A percentile compares a stretch with the other conserved stretches of the same genome.
Evolutionary conservation across 805 yeast species (phyloP).

Genomic region (Lachancea sp.): DNA sequence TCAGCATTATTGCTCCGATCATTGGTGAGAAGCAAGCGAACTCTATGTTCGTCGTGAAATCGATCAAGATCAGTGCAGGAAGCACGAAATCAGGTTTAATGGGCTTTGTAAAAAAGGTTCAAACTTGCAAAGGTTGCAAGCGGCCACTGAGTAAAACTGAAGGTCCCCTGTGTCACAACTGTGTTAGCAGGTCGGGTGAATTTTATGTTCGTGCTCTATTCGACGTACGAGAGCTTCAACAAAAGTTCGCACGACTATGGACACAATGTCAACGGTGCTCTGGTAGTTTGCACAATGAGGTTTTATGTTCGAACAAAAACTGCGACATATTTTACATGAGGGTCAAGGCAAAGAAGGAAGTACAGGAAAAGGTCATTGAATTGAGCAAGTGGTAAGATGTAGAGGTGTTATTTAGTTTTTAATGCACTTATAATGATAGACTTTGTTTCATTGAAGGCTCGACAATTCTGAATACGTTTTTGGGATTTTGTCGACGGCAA

Average conservation of each 20-base stretch:
- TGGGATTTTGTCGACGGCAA: slow-evolving; percentile 28
- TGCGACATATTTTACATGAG: slow-evolving; percentile 98
- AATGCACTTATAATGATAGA: background rate
- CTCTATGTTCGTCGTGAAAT: slow-evolving; percentile 59
- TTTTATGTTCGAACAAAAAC: slow-evolving; percentile 88
- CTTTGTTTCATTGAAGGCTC: slow-evolving; percentile 2
- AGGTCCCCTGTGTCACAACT: slow-evolving; percentile 77
- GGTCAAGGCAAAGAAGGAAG: slow-evolving; percentile 42
- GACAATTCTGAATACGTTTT: slow-evolving; percentile 35
- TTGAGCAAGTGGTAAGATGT: slow-evolving; percentile 35
- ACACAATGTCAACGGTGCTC: slow-evolving; percentile 98
- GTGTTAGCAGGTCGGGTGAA: slow-evolving; percentile 66
- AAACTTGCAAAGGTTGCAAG: slow-evolving; percentile 82
- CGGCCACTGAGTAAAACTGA: slow-evolving; percentile 61
- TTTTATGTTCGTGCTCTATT: slow-evolving; percentile 77
- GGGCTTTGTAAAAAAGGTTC: slow-evolving; percentile 87
- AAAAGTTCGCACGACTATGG: slow-evolving; percentile 85
- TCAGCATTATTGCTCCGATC: slow-evolving; percentile 91
- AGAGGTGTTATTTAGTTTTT: too few species aligned
- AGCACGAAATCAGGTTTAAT: slow-evolving; percentile 77
- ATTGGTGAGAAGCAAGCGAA: slow-evolving; percentile 80
- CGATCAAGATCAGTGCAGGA: slow-evolving; percentile 37
- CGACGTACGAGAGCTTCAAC: slow-evolving; percentile 72
- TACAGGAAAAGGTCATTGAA: slow-evolving; percentile 35
- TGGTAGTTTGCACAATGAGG: slow-evolving; percentile 93